Conservation (phyloP, 768 basidiomycete genomes). For the Boletus edulis region DNA sequence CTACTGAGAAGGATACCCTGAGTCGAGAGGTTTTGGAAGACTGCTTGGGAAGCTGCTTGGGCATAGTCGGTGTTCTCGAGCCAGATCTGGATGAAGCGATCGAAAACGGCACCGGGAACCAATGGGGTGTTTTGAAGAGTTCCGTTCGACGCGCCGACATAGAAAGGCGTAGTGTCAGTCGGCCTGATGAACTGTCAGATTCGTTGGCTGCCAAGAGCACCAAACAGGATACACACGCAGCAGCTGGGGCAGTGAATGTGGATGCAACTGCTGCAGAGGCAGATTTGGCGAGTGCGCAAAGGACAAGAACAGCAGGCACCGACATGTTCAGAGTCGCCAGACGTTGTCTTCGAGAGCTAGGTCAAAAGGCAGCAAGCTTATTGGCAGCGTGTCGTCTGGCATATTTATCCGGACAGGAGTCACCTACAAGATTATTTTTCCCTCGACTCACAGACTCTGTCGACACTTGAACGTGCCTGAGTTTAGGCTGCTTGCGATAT, state of each 20-base stretch:
- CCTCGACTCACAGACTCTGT: no score
- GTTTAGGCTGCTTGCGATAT: no score
- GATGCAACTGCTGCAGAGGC: constrained; percentile 11
- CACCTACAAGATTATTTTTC: neutral
- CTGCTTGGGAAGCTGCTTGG: constrained; percentile 23
- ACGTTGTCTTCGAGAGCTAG: neutral
- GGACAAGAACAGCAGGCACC: constrained; percentile 4
- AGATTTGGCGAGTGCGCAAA: no score
- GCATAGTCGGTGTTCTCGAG: constrained; percentile 61
- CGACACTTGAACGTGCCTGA: no score
- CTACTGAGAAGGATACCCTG: constrained; percentile 49
- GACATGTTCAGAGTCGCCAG: constrained; percentile 4
- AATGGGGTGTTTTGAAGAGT: constrained; percentile 38
- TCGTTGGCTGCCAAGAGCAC: neutral
- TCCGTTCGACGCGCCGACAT: constrained; percentile 40
- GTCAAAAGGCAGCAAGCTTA: neutral
- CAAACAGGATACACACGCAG: constrained; percentile 13
- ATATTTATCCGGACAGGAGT: constrained; percentile 6
- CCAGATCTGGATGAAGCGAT: constrained; percentile 55
- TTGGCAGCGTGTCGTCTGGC: neutral
- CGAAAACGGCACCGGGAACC: constrained; percentile 43
- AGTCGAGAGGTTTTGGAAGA: constrained; percentile 36
- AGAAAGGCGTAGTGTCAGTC: constrained; percentile 34
- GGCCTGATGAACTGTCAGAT: constrained; percentile 18
- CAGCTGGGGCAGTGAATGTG: constrained; percentile 29